Evolutionary conservation across 768 basidiomycete species (phyloP).

Genomic region (Infundibulicybe gibba): DNA sequence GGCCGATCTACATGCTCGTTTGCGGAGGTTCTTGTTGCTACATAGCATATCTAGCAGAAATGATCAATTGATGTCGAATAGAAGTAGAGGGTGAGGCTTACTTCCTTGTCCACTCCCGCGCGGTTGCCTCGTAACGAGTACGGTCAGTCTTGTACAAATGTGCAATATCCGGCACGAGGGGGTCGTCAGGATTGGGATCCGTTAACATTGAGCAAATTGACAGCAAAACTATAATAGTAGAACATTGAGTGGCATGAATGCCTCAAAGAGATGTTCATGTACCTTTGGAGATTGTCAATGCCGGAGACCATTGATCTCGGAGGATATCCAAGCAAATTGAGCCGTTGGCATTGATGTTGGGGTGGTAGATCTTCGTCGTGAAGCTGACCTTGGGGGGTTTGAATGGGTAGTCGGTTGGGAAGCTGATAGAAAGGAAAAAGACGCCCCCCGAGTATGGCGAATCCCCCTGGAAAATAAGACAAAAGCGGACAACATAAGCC

Average conservation of each 20-base stretch:
- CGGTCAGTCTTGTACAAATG: constrained; percentile 99
- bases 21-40: constrained; percentile 26
- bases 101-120: constrained; percentile 99
- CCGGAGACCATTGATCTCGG: constrained; percentile 98
- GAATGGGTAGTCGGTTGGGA: constrained; percentile 99
- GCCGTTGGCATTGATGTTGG: constrained; percentile 99
- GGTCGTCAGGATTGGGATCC: constrained; percentile 99
- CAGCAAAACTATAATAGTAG: constrained; percentile 63
- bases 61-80: too few species aligned
- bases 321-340: constrained; percentile 98
- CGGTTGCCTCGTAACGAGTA: constrained; percentile 94
- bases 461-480: constrained; percentile 61
- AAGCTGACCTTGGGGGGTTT: constrained; percentile 99
- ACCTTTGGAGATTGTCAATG: constrained; percentile 99
- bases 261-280: constrained; percentile 13
- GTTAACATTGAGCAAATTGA: constrained; percentile 99
- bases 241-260: constrained; percentile 3
- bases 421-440: constrained; percentile 94
- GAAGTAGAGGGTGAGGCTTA: constrained; percentile 37
- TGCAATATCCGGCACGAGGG: constrained; percentile 97
- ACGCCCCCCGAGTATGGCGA: constrained; percentile 99
- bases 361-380: constrained; percentile 99
- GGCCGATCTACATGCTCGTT: constrained; percentile 6
- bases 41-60: constrained; percentile 43
- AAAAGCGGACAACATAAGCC: constrained; percentile 19